Percentiles rank a stretch among this genome's conserved stretches.
Conservation (phyloP, 2,329 filamentous ascomycete species). For the Aspergillus terreus region DNA sequence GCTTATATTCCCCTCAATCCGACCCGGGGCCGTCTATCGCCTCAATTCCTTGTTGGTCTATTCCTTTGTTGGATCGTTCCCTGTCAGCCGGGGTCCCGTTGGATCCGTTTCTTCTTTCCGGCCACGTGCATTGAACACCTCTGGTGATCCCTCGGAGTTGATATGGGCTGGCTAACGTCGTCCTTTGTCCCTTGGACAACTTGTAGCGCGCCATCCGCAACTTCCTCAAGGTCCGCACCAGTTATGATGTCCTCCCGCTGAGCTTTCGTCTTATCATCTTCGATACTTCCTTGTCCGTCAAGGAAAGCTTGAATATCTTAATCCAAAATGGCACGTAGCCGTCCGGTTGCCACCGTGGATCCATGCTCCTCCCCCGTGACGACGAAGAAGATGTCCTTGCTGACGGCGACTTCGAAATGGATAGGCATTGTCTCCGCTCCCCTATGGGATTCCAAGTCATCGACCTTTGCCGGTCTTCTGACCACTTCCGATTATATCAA, state of each 20-base stretch:
- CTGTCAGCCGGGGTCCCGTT: neutral
- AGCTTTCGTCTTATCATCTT: slow-evolving; percentile 95
- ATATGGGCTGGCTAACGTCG: neutral
- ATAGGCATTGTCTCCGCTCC: slow-evolving; percentile 95
- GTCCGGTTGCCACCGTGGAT: neutral
- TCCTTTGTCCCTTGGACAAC: slow-evolving; percentile 10
- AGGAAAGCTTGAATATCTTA: slow-evolving; percentile 93
- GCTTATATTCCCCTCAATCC: neutral
- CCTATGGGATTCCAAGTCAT: slow-evolving; percentile 90
- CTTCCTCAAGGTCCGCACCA: slow-evolving; percentile 92
- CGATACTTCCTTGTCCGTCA: slow-evolving; percentile 90
- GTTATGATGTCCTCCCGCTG: slow-evolving; percentile 94
- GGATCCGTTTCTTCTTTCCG: slow-evolving; percentile 3
- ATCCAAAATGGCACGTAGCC: slow-evolving; percentile 79
- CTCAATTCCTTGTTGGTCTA: neutral
- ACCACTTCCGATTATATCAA: slow-evolving; percentile 98
- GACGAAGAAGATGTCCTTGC: neutral
- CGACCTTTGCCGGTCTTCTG: slow-evolving; percentile 87
- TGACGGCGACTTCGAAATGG: slow-evolving; percentile 13
- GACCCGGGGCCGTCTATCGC: neutral
- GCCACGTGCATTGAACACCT: slow-evolving; percentile 6
- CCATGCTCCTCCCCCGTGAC: neutral
- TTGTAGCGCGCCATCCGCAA: slow-evolving; percentile 81
- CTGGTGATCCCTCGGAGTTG: neutral
- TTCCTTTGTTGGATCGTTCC: no score